Evolutionary conservation across 129 eudicot genomes (phyloP).

Genomic region (Pittosporum tobira): DNA sequence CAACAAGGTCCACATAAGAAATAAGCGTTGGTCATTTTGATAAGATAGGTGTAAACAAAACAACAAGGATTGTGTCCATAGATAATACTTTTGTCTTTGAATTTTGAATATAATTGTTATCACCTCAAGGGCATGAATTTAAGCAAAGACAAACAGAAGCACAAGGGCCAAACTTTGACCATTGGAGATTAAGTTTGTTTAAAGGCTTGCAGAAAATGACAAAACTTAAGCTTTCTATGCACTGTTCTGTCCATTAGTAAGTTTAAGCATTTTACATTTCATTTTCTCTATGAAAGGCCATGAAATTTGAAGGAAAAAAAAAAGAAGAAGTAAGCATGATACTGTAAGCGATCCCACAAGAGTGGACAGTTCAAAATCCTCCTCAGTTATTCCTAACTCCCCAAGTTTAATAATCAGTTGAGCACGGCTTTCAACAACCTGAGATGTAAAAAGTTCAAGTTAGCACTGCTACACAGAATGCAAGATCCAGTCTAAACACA

Average conservation of each 20-base stretch:
- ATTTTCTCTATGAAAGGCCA: too few species aligned
- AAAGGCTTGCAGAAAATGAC: not conserved
- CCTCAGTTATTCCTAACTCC: conserved; percentile 37
- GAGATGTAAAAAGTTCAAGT: conserved; percentile 11
- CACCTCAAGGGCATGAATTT: not conserved
- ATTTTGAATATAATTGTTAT: too few species aligned
- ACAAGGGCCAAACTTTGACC: not conserved
- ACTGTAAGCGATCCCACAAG: conserved; percentile 57
- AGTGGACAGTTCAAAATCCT: conserved; percentile 37
- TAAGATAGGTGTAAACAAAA: not conserved
- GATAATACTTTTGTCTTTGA: not conserved
- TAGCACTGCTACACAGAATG: not conserved
- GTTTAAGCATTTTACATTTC: too few species aligned
- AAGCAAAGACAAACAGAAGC: not conserved
- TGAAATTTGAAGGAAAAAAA: too few species aligned
- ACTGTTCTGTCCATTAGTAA: too few species aligned
- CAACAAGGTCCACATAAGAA: not conserved
- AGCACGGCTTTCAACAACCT: conserved; percentile 87
- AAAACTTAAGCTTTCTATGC: too few species aligned
- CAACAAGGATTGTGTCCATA: too few species aligned
- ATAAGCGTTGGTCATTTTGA: not conserved
- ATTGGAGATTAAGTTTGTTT: not conserved
- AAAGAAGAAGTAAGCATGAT: conserved; percentile 25
- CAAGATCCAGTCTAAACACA: not conserved
- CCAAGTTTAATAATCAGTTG: conserved; percentile 54